Percentiles rank a stretch among this genome's conserved stretches.
Evolutionary conservation across 305 asterid genomes (phyloP).

Genomic region (Fraxinus angustifolia): DNA sequence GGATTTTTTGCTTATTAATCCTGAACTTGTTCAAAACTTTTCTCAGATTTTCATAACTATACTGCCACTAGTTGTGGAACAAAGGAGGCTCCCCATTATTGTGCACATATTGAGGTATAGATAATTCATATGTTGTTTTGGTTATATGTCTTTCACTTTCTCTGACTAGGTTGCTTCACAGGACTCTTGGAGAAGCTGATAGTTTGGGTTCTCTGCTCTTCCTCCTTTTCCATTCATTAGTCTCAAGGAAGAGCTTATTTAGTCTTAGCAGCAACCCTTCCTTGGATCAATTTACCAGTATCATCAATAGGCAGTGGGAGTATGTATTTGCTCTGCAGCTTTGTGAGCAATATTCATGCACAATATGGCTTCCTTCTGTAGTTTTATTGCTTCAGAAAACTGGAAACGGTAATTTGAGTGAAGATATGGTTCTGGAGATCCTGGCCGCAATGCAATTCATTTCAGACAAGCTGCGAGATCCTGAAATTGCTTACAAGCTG

Average conservation of each 20-base stretch:
- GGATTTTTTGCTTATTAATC: constrained; percentile 1
- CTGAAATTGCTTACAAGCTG: constrained; percentile 67
- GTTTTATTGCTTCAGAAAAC: constrained; percentile 56
- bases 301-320: constrained; percentile 64
- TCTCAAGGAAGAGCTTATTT: constrained; percentile 43
- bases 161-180: constrained; percentile 45
- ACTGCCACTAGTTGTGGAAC: constrained; percentile 71
- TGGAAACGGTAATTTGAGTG: constrained; percentile 35
- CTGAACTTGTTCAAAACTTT: constrained; percentile 19
- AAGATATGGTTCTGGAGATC: constrained; percentile 47
- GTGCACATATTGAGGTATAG: constrained; percentile 64
- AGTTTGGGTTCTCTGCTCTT: constrained; percentile 76
- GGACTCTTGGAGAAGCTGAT: constrained; percentile 71
- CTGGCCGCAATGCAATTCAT: constrained; percentile 57
- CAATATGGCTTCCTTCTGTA: constrained; percentile 76
- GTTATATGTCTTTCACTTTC: constrained; percentile 11
- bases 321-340: constrained; percentile 62
- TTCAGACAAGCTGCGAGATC: constrained; percentile 70
- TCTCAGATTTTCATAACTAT: constrained; percentile 71
- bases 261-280: constrained; percentile 35
- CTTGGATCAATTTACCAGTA: constrained; percentile 35
- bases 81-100: constrained; percentile 60
- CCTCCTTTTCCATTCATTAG: constrained; percentile 64
- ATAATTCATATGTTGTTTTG: constrained; percentile 13
- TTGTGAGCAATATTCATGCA: constrained; percentile 71